Evolutionary conservation across 352 stramenopile species (phyloP).

Genomic region (Globisporangium megalacanthum): DNA sequence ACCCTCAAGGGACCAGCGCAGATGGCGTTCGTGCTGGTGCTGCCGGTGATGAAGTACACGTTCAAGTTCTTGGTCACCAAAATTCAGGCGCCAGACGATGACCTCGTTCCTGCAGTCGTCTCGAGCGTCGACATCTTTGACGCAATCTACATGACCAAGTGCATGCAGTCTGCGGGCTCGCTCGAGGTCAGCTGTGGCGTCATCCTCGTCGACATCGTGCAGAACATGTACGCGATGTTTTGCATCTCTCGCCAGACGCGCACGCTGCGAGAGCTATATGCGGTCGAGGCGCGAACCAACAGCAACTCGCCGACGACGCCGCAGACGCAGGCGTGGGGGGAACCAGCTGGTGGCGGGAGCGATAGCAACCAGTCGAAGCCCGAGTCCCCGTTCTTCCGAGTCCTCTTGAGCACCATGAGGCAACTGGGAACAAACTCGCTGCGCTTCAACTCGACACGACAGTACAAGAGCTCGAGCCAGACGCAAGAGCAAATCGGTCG

Average conservation of each 20-base stretch:
- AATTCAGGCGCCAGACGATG: background rate
- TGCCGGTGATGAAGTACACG: constrained; percentile 1
- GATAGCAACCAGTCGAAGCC: background rate
- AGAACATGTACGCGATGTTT: background rate
- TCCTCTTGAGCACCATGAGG: background rate
- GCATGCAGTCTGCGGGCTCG: constrained; percentile 4
- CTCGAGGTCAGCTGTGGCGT: background rate
- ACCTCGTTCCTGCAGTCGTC: background rate
- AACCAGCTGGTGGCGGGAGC: background rate
- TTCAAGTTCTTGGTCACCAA: background rate
- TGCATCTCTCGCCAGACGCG: background rate
- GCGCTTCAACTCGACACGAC: background rate
- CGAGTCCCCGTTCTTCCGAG: background rate
- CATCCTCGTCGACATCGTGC: background rate
- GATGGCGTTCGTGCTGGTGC: constrained; percentile 5
- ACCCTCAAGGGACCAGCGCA: background rate
- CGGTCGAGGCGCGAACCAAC: background rate
- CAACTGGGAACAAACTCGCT: background rate
- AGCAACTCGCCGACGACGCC: too few species aligned
- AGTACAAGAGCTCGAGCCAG: background rate
- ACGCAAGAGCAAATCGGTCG: background rate
- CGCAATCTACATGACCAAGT: constrained; percentile 24
- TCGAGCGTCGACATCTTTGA: constrained; percentile 22
- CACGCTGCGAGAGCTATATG: background rate
- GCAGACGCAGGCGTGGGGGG: too few species aligned